Base-by-base conservation (phyloP, 1,284 basidiomycete genomes). In the Trametes polyzona region DNA sequence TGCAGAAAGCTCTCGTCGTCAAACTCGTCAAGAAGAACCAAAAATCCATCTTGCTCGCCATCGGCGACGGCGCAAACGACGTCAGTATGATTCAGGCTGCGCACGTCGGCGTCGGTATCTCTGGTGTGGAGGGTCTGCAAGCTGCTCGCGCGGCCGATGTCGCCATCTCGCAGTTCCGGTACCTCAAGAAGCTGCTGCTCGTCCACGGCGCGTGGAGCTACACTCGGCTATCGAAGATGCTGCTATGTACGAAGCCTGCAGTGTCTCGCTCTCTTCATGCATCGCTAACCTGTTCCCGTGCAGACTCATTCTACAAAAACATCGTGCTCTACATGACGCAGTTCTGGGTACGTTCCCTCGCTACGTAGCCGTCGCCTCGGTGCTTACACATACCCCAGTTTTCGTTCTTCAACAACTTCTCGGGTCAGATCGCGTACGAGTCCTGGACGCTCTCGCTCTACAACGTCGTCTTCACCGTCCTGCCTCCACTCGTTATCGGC, bases 181-280 rank as follows among this genome's bases (percentile, higher is more conserved):
- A 83, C 75, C 78, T 99, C 62, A 95, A 95, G 74, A 99, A 99
- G 75, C 76, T 99, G 36, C 75, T 99, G 14, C 86, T 99, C 12
- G 97, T 99, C 2, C 97, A 99, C 71, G 97, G 97, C 4, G 90
- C 95, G 3, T 99, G 97, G 97, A 97, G 94, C 74, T 99, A 99
- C 73, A 90, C 94, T 59, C 83, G 97, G 21, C 72, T 99, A 60
- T 96, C 94, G 27, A 99, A 98, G 72, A 84, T 99, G 61, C 95
- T 99, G 69, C 79, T 99, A 16, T 96, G 93, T 95, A 67, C n/a
- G n/a, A n/a, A n/a, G n/a, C n/a, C n/a, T n/a, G n/a, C n/a, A n/a
- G n/a, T n/a, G n/a, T n/a, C n/a, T n/a, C n/a, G n/a, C n/a, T n/a
- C 40, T 41, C n/a, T 26, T 27, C 5, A 35, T 40, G n/a, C n/a